Evolutionary conservation across 2,329 filamentous ascomycete species (phyloP).

Genomic region (Paraphaeosphaeria minitans): DNA sequence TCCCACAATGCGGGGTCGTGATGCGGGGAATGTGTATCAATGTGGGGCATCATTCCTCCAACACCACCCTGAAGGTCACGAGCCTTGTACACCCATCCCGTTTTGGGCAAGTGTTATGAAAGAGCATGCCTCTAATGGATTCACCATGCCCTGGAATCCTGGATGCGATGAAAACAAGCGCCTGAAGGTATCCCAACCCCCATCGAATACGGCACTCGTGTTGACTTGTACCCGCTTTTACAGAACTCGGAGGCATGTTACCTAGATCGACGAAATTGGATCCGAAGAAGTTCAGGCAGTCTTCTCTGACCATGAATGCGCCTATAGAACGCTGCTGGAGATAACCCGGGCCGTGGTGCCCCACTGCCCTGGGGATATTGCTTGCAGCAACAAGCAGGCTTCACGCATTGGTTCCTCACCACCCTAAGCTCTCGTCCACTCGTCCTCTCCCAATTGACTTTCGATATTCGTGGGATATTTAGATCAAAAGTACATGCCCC

Average conservation of each 20-base stretch:
- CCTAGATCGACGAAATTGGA: slow-evolving; percentile 13
- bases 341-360: slow-evolving; percentile 16
- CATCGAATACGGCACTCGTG: slow-evolving; percentile 20
- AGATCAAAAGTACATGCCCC: slow-evolving; percentile 24
- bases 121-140: background rate
- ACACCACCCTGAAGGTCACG: background rate
- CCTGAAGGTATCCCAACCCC: background rate
- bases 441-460: background rate
- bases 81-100: background rate
- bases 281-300: background rate
- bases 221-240: slow-evolving; percentile 10
- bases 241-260: slow-evolving; percentile 22
- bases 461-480: background rate
- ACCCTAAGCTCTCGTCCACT: background rate
- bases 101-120: slow-evolving; percentile 10
- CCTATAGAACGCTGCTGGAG: slow-evolving; percentile 1
- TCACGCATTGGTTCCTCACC: background rate
- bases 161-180: background rate
- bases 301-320: background rate
- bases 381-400: slow-evolving; percentile 2
- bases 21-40: slow-evolving; percentile 23
- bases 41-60: slow-evolving; percentile 29
- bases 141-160: background rate
- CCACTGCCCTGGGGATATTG: slow-evolving; percentile 21
- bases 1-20: slow-evolving; percentile 26